Conservation (phyloP, 768 basidiomycete species). For the Lactifluus volemus region DNA sequence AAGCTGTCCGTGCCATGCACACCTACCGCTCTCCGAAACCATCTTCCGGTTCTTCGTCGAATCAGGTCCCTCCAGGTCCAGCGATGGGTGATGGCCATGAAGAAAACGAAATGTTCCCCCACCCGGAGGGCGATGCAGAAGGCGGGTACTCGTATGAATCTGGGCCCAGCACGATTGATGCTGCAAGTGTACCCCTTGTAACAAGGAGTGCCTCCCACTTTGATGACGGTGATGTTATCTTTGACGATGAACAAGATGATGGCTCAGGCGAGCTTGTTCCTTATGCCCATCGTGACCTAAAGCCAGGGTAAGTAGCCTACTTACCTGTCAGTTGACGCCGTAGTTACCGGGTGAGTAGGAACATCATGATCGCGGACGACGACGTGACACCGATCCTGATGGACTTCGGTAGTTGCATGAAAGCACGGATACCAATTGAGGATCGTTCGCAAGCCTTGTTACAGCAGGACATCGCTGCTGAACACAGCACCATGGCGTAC, state of each 20-base stretch:
- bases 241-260: constrained; percentile 73
- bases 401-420: constrained; percentile 93
- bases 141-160: constrained; percentile 66
- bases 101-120: constrained; percentile 63
- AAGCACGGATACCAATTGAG: constrained; percentile 75
- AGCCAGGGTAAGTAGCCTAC: constrained; percentile 67
- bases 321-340: neutral
- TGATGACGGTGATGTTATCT: constrained; percentile 55
- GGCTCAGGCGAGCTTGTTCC: constrained; percentile 50
- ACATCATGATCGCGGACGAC: constrained; percentile 95
- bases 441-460: constrained; percentile 80
- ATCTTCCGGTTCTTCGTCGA: constrained; percentile 22
- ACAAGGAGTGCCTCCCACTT: constrained; percentile 35
- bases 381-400: constrained; percentile 81
- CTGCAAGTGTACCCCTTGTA: constrained; percentile 46
- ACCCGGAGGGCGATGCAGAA: constrained; percentile 66
- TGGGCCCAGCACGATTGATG: constrained; percentile 16
- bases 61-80: constrained; percentile 14
- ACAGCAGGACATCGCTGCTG: constrained; percentile 96
- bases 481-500: constrained; percentile 98
- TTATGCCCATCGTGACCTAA: constrained; percentile 94
- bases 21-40: constrained; percentile 54
- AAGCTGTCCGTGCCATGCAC: constrained; percentile 93
- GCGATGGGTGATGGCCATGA: constrained; percentile 39
- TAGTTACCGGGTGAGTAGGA: constrained; percentile 38